Base-by-base conservation (phyloP, 352 stramenopile species). In the Phytophthora podocarpi region DNA sequence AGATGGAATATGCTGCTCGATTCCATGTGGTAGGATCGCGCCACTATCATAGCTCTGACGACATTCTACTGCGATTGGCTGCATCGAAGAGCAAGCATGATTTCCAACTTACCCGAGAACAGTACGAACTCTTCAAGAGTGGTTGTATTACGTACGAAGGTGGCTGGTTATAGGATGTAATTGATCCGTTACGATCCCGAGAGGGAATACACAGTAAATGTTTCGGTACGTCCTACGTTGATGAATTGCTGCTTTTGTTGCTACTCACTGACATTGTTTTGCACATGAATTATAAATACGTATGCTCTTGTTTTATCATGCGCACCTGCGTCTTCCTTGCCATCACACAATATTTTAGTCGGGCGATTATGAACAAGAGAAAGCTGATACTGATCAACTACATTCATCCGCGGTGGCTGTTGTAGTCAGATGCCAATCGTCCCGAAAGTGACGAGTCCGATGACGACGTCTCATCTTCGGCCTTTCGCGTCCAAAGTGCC, bases 101-200 rank as follows among this genome's bases (percentile, higher is more conserved):
- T n/a, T n/a, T n/a, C n/a, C n/a, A n/a, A n/a, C 21, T 59, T 5
- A 6, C 43, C 13, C 10, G 50, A 15, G 20, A 50, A n/a, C 20
- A 59, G 21, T 59, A 59, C 15, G 37, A 50, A n/a, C 18, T 36
- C 11, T 59, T 50, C 12, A 34, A 43, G 20, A 7, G 26, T 12
- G 50, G 28, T 15, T 7, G n/a, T 10, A 5, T 59, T 7, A 4
- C 50, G 7, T 58, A 58, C 18, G 27, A 32, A 11, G 37, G 28
- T 0, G 23, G 48, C 2, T 56, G 48, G 48, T 28, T 56, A 15
- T 34, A 56, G 16, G n/a, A 47, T 30, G 12, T 4, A 46, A 31
- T 20, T 30, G 30, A 15, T 36, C 11, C 9, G n/a, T 8, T n/a
- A 23, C n/a, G 35, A n/a, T 23, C 7, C 16, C 23, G n/a, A n/a